Evolutionary conservation across 352 stramenopile genomes (phyloP).

Genomic region (Phytophthora uliginosa): DNA sequence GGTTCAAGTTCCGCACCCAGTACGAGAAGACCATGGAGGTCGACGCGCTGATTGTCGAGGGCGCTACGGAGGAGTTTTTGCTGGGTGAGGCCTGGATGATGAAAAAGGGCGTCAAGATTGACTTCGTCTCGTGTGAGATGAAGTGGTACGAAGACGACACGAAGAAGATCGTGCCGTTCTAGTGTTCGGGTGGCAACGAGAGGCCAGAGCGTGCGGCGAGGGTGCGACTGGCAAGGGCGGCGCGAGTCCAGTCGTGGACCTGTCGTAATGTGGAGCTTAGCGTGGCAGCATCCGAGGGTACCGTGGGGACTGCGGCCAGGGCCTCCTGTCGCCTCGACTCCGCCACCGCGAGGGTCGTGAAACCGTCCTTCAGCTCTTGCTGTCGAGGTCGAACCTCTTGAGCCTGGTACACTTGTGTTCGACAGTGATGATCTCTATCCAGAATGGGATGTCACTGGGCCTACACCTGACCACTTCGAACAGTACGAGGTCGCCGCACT

Average conservation of each 20-base stretch:
- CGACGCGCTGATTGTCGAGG: background rate
- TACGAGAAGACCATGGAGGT: background rate
- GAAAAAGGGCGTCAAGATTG: background rate
- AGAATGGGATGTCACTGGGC: too few relatives aligned
- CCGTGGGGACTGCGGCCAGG: too few relatives aligned
- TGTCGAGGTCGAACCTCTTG: too few relatives aligned
- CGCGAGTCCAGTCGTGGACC: background rate
- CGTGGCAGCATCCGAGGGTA: background rate
- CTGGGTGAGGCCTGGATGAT: background rate
- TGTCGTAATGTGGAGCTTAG: background rate
- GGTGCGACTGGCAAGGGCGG: background rate
- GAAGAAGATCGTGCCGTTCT: background rate
- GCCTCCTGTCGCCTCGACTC: too few relatives aligned
- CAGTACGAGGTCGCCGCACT: background rate
- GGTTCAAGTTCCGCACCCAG: background rate
- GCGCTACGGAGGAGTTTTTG: background rate
- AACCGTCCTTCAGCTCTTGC: too few relatives aligned
- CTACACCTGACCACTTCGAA: too few relatives aligned
- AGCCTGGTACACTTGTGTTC: too few relatives aligned
- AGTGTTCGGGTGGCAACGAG: background rate
- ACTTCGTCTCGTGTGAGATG: background rate
- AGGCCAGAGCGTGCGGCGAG: background rate
- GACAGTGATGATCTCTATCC: too few relatives aligned
- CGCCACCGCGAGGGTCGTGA: too few relatives aligned
- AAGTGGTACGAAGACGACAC: background rate